Conservation (phyloP, 352 stramenopile genomes). For the Phytophthora foliorum region DNA sequence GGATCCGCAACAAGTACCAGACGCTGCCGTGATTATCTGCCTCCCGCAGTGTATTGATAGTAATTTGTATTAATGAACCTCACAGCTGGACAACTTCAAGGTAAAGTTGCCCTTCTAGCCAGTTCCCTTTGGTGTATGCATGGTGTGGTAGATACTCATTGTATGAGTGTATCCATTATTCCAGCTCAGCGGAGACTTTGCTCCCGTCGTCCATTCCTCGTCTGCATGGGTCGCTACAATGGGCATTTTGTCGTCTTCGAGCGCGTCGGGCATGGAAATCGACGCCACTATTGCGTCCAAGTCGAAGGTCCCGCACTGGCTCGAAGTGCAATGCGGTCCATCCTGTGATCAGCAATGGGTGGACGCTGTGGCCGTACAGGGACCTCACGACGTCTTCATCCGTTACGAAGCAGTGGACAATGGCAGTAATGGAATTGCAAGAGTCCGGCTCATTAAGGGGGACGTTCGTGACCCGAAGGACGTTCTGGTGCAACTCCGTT, state of each 20-base stretch:
- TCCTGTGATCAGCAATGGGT: conserved; percentile 28
- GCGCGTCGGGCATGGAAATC: conserved; percentile 8
- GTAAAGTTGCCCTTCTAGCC: conserved; percentile 25
- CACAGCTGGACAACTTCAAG: conserved; percentile 16
- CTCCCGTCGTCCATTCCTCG: neutral
- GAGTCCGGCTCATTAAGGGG: conserved; percentile 30
- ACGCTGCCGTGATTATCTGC: conserved; percentile 7
- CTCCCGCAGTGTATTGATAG: conserved; percentile 6
- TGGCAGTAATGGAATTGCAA: conserved; percentile 5
- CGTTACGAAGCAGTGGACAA: conserved; percentile 20
- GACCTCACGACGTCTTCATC: conserved; percentile 31
- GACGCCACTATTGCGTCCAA: conserved; percentile 22
- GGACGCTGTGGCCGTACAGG: conserved; percentile 24
- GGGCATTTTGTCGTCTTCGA: conserved; percentile 14
- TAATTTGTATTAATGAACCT: conserved; percentile 8
- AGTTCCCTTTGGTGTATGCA: conserved; percentile 1
- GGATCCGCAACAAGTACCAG: conserved; percentile 34
- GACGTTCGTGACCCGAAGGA: conserved; percentile 27
- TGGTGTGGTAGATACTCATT: neutral
- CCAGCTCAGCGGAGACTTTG: conserved; percentile 2
- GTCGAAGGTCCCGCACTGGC: conserved; percentile 18
- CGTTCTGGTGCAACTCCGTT: conserved; percentile 14
- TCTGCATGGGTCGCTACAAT: conserved; percentile 22
- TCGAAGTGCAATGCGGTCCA: conserved; percentile 27
- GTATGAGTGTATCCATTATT: conserved; percentile 16